Conservation (phyloP, 1,284 basidiomycete species). For the Porodaedalea pini region DNA sequence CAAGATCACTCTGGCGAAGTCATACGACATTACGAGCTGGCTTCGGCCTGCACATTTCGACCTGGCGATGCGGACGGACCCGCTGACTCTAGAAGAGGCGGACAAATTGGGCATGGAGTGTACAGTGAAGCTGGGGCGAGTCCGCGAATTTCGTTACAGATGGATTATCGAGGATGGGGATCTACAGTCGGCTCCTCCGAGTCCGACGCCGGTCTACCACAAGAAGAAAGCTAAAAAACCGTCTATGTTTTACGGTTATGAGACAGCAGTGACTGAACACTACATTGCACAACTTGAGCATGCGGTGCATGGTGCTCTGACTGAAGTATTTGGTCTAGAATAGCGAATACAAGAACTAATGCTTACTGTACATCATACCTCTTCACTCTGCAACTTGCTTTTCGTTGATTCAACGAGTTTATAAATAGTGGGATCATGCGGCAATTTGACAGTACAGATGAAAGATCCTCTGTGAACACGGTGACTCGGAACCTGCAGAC, state of each 20-base stretch:
- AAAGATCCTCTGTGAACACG: too few species aligned
- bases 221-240: not conserved
- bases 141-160: not conserved
- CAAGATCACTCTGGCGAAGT: conserved; percentile 1
- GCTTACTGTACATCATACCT: too few species aligned
- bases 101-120: conserved; percentile 8
- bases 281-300: not conserved
- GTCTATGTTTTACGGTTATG: not conserved
- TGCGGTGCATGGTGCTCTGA: too few species aligned
- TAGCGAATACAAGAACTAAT: too few species aligned
- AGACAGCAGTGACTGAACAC: not conserved
- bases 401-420: too few species aligned
- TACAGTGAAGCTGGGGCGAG: not conserved
- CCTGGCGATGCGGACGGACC: not conserved
- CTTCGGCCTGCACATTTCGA: not conserved
- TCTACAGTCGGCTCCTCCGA: not conserved
- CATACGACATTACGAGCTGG: conserved; percentile 7
- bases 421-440: too few species aligned
- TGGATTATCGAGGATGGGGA: not conserved
- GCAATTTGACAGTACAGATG: too few species aligned
- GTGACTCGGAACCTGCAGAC: too few species aligned
- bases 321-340: too few species aligned
- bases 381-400: too few species aligned
- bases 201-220: too few species aligned
- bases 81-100: conserved; percentile 5